Conservation (phyloP, 1,139 yeast genomes). For the Yamadazyma atlantica region DNA sequence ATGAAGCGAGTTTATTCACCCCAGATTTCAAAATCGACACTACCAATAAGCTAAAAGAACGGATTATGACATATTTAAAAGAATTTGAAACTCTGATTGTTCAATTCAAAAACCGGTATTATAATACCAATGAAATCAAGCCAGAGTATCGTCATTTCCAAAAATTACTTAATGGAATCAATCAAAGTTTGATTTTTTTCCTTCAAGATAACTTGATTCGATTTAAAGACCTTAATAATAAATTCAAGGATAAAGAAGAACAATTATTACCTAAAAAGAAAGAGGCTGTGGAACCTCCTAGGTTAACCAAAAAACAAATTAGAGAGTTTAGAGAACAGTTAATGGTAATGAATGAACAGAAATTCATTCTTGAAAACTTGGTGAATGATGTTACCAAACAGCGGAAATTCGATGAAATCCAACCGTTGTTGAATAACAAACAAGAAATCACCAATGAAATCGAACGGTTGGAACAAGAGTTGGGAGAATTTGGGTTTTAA, state of each 20-base stretch:
- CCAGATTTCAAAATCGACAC: constrained; percentile 11
- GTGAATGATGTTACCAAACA: constrained; percentile 60
- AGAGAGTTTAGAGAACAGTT: constrained; percentile 67
- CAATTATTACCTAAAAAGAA: constrained; percentile 11
- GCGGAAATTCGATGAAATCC: constrained; percentile 76
- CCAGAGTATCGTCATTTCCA: constrained; percentile 15
- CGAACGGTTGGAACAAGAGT: constrained; percentile 41
- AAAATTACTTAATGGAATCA: constrained; percentile 31
- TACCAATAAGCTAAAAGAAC: constrained; percentile 22
- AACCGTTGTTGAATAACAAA: constrained; percentile 57
- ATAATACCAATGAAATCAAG: constrained; percentile 19
- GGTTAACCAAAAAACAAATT: constrained; percentile 50
- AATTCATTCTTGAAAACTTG: constrained; percentile 65
- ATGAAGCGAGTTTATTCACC: constrained; percentile 13
- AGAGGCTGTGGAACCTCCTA: constrained; percentile 17
- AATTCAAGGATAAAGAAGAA: constrained; percentile 25
- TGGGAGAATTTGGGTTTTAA: constrained; percentile 69
- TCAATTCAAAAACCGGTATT: constrained; percentile 27
- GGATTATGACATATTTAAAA: constrained; percentile 29
- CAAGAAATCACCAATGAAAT: constrained; percentile 60
- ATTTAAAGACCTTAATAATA: constrained; percentile 29
- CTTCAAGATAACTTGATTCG: constrained; percentile 34
- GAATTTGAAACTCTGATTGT: constrained; percentile 32
- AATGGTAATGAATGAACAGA: constrained; percentile 86
- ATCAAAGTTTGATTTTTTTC: constrained; percentile 33